Base-by-base conservation (phyloP, 2,329 filamentous ascomycete species). In the Chalara sp. region DNA sequence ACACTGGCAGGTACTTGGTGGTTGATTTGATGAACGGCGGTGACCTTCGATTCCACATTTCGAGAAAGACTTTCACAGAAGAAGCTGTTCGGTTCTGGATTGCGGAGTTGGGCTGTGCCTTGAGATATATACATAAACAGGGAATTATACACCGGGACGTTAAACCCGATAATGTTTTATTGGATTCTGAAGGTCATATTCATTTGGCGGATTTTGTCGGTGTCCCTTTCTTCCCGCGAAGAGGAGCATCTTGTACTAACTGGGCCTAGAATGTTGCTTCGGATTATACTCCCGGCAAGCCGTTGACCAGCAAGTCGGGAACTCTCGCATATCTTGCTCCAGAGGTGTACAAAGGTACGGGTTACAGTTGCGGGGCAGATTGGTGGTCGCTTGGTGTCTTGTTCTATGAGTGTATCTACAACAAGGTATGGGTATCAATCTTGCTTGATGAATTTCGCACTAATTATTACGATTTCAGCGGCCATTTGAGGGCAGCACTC, bases 321-420 rank as follows among this genome's bases (percentile, higher is more conserved):
- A 99, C 93, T 1, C 73, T 99, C 52, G 93, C 93, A 49, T 99
- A 99, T 65, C 81, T 99, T 6, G 91, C 92, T 1, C 93, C 93
- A 5, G 93, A 99, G 68, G 93, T 97, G 2, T 99, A 97, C 64
- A 80, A 84, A 58, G 92, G 92, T 46, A 85, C 83, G 55, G 93
- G 93, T 39, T 99, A 99, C 65, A 84, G 87, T 53, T 83, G 84
- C 44, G 88, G 93, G 61, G 91, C 93, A 41, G 93, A 99, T 67
- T 99, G 93, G 93, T 99, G 93, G 93, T 97, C 93, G 5, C 72
- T 99, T 28, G 93, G 93, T 46, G 93, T 99, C 44, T 79, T 95
- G n/a, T 97, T 97, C 68, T 99, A 96, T 69, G 93, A 99, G 69
- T 97, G 93, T 77, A 96, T 99, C 58, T 99, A 97, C 73, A 96